A percentile compares a stretch with the other conserved stretches of the same genome.
Conservation (phyloP, 2,329 filamentous ascomycete genomes). For the Tolypocladium album region DNA sequence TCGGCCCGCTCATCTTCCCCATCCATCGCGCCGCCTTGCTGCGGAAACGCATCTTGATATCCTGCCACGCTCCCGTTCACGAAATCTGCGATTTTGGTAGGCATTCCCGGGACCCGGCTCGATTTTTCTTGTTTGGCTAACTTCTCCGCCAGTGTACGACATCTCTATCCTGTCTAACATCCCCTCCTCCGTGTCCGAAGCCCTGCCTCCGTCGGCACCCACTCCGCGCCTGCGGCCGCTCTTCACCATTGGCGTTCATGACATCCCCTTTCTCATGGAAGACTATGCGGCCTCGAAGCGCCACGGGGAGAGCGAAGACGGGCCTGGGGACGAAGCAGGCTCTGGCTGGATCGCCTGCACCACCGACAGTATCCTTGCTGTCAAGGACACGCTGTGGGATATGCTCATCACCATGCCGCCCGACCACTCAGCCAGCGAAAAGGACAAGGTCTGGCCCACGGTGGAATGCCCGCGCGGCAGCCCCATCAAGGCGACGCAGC, state of each 20-base stretch:
- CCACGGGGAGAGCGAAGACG: slow-evolving; percentile 21
- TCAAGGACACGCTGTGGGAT: slow-evolving; percentile 83
- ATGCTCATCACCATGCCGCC: slow-evolving; percentile 75
- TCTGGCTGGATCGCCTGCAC: slow-evolving; percentile 89
- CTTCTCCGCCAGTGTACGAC: slow-evolving; percentile 62
- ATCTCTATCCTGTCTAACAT: slow-evolving; percentile 89
- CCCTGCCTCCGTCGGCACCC: slow-evolving; percentile 52
- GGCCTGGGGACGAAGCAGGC: slow-evolving; percentile 34
- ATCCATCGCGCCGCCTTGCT: slow-evolving; percentile 79
- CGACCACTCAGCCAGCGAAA: slow-evolving; percentile 43
- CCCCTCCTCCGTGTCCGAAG: slow-evolving; percentile 59
- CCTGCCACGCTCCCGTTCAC: slow-evolving; percentile 77
- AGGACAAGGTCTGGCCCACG: slow-evolving; percentile 61
- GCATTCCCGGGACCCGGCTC: slow-evolving; percentile 8
- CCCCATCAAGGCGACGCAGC: slow-evolving; percentile 74
- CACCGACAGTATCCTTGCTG: slow-evolving; percentile 82
- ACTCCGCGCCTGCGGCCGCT: slow-evolving; percentile 64
- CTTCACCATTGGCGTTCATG: slow-evolving; percentile 90
- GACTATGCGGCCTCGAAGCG: slow-evolving; percentile 40
- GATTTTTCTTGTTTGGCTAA: slow-evolving; percentile 3
- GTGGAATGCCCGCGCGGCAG: slow-evolving; percentile 56
- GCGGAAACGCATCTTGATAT: slow-evolving; percentile 78
- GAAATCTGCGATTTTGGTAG: slow-evolving; percentile 80
- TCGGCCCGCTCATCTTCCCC: slow-evolving; percentile 87
- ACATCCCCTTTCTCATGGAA: slow-evolving; percentile 68